Percentiles rank a stretch among this genome's conserved stretches.
phyloP scores from a whole-genome alignment of 2,329 filamentous ascomycete genomes.

The Xylariaceae sp. region DNA sequence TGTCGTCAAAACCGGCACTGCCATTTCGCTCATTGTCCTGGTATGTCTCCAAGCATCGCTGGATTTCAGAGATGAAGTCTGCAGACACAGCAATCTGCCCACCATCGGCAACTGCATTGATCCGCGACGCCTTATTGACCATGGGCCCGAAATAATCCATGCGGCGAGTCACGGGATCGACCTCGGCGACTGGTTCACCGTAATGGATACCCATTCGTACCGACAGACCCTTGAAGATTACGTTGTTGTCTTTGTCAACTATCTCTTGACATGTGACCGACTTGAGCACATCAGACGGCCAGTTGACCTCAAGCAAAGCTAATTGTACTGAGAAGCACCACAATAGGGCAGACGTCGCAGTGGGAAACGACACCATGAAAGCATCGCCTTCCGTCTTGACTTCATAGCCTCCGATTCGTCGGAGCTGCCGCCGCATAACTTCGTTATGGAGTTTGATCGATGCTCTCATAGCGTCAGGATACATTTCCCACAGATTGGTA shows the following conservation, averaged over 20 bases:
- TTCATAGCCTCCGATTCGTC: slow-evolving; percentile 93
- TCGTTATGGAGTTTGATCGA: slow-evolving; percentile 98
- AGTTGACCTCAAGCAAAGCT: slow-evolving; percentile 79
- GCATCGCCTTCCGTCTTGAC: slow-evolving; percentile 99
- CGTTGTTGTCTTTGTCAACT: slow-evolving; percentile 75
- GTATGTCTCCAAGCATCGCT: slow-evolving; percentile 83
- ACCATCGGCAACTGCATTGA: slow-evolving; percentile 90
- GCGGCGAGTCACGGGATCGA: slow-evolving; percentile 89
- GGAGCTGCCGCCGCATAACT: slow-evolving; percentile 87
- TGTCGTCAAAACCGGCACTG: slow-evolving; percentile 67
- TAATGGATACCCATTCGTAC: slow-evolving; percentile 98
- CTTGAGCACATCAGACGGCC: slow-evolving; percentile 89
- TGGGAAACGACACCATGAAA: slow-evolving; percentile 98
- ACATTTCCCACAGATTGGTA: slow-evolving; percentile 92
- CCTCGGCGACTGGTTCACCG: slow-evolving; percentile 90
- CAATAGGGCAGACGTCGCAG: slow-evolving; percentile 85
- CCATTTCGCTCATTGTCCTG: slow-evolving; percentile 75
- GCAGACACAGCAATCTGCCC: slow-evolving; percentile 96
- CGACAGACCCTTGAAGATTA: slow-evolving; percentile 91
- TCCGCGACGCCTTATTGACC: slow-evolving; percentile 95
- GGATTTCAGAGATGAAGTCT: slow-evolving; percentile 95
- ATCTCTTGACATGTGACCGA: slow-evolving; percentile 81
- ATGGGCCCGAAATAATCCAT: slow-evolving; percentile 99
- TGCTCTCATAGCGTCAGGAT: slow-evolving; percentile 90
- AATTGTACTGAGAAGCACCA: slow-evolving; percentile 97